These are phyloP conservation scores for Lagenidium giganteum DNA, from an alignment of 352 stramenopile genomes.

Conservation along the genomic window DNA sequence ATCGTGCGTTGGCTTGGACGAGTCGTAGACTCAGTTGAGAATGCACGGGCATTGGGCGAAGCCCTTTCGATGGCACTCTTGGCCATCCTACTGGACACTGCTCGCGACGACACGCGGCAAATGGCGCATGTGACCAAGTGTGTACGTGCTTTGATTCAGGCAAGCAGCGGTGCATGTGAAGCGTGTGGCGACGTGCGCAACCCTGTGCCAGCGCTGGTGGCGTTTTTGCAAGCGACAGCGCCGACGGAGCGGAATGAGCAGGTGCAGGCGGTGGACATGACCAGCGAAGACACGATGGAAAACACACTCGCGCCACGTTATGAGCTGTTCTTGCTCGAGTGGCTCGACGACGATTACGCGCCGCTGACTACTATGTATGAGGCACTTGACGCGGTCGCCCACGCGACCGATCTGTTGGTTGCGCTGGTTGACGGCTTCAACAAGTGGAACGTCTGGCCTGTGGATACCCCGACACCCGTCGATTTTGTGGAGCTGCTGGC, in stretches of 20 bases:
- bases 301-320: no score
- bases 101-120: constrained; percentile 18
- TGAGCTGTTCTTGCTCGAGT: constrained; percentile 33
- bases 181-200: constrained; percentile 24
- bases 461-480: not conserved
- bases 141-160: constrained; percentile 25
- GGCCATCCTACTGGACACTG: constrained; percentile 27
- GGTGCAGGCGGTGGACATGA: not conserved
- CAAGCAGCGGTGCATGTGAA: constrained; percentile 34
- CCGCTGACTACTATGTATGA: no score
- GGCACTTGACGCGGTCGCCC: no score
- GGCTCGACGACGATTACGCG: constrained; percentile 42
- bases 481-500: constrained; percentile 18
- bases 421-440: constrained; percentile 23
- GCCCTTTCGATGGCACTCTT: constrained; percentile 20
- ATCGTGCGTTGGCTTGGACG: constrained; percentile 45
- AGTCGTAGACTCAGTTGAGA: constrained; percentile 30
- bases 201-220: constrained; percentile 20
- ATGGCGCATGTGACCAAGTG: constrained; percentile 42
- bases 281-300: constrained; percentile 2
- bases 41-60: constrained; percentile 38
- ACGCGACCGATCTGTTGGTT: constrained; percentile 37
- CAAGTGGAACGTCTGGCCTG: no score
- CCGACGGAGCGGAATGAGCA: constrained; percentile 3
- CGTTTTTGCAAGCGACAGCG: constrained; percentile 23